These are phyloP conservation scores for Podospora comata DNA, from an alignment of 495 filamentous ascomycete genomes.

Conservation along the genomic window DNA sequence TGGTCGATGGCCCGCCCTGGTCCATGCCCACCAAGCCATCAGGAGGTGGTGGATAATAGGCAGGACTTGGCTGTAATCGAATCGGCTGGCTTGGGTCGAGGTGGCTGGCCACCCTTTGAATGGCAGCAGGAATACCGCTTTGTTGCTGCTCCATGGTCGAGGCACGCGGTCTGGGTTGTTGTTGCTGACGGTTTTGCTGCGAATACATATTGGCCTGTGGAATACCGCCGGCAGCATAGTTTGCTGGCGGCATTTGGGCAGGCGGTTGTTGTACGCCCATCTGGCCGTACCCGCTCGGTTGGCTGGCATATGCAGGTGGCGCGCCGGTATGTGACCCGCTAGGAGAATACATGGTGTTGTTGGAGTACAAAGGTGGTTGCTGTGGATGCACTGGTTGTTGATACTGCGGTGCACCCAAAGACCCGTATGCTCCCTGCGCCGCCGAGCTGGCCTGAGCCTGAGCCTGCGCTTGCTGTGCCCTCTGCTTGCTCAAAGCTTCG, in stretches of 20 bases:
- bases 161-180: conserved; percentile 72
- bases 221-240: conserved; percentile 50
- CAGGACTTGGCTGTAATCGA: conserved; percentile 88
- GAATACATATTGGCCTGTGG: conserved; percentile 72
- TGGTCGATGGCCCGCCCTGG: conserved; percentile 50
- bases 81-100: conserved; percentile 95
- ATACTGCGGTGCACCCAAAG: conserved; percentile 39
- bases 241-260: conserved; percentile 64
- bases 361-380: conserved; percentile 65
- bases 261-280: conserved; percentile 67
- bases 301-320: conserved; percentile 83
- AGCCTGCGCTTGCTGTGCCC: conserved; percentile 67
- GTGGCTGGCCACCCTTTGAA: conserved; percentile 95
- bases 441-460: conserved; percentile 57
- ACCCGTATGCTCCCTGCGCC: conserved; percentile 50
- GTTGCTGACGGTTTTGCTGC: conserved; percentile 77
- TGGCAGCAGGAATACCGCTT: conserved; percentile 83
- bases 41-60: conserved; percentile 94
- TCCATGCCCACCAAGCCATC: conserved; percentile 64
- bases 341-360: conserved; percentile 68
- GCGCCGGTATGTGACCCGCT: conserved; percentile 59
- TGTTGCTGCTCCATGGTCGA: conserved; percentile 94
- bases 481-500: conserved; percentile 85
- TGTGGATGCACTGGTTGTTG: conserved; percentile 41
- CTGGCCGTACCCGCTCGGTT: conserved; percentile 68